Base-by-base conservation (phyloP, 1,284 basidiomycete species). In the Schizophyllum amplum region DNA sequence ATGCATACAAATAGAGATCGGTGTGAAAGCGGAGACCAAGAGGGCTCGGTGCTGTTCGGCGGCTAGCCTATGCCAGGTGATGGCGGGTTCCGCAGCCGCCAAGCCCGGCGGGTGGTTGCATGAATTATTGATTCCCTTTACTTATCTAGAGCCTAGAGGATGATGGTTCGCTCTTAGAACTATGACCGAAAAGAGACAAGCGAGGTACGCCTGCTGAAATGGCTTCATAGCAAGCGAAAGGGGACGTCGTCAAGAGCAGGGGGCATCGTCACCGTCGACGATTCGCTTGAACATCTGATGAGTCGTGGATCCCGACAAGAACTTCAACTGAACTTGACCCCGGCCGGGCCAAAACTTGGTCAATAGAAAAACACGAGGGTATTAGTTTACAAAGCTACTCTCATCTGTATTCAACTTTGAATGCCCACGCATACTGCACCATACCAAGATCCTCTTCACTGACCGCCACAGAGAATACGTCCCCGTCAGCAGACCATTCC, bases 371-470 rank as follows among this genome's bases (percentile, higher is more conserved):
- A n/a, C n/a, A n/a, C n/a, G n/a, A n/a, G 33, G 2, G 11, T 9
- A 9, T 13, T 4, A 42, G 33, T 42, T 9, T 42, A 9, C 33
- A 42, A 3, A 9, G 17, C 33, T 3, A 42, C 33, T 13, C 13
- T 42, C 7, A 42, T 17, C 59, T 55, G 23, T 60, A 62, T 13
- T 49, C 24, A 55, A 60, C 56, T 47, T 57, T 55, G 51, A 62
- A 63, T 2, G 62, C 56, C 62, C 62, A 63, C 23, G 60, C 62
- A 55, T 52, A 62, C 33, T 17, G 33, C 17, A 42, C 17, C 33
- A 9, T 9, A 42, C 17, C 33, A 9, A 42, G 33, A 13, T 13
- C 33, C 11, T 42, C 33, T 17, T 42, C 33, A 9, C 17, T 9
- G 33, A 42, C 11, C 17, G 33, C 7, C 3, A 42, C 17, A 42